A percentile compares a stretch with the other conserved stretches of the same genome.
Conservation (phyloP, 2,329 filamentous ascomycete genomes). For the Anisogramma anomala region DNA sequence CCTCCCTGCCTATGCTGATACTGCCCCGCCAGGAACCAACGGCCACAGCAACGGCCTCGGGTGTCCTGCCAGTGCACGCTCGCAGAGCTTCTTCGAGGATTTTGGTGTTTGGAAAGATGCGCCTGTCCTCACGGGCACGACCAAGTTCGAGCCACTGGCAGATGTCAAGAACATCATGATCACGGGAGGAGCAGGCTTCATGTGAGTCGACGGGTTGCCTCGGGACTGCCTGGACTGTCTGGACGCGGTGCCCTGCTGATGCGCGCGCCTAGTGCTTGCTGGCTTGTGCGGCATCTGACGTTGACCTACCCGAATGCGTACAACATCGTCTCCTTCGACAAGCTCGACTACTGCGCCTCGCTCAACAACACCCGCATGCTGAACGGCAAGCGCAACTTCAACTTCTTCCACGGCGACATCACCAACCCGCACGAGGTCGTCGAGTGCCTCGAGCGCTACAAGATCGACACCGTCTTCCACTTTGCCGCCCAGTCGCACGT, state of each 20-base stretch:
- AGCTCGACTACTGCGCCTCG: slow-evolving; percentile 71
- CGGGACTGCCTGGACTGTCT: too few relatives aligned
- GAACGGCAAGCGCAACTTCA: slow-evolving; percentile 58
- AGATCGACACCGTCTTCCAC: slow-evolving; percentile 71
- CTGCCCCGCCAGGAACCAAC: not conserved
- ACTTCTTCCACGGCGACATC: slow-evolving; percentile 69
- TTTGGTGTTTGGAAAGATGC: slow-evolving; percentile 60
- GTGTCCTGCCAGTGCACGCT: slow-evolving; percentile 17
- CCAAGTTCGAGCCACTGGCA: slow-evolving; percentile 55
- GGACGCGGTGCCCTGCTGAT: too few relatives aligned
- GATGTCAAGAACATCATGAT: slow-evolving; percentile 73
- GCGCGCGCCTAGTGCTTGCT: slow-evolving; percentile 53
- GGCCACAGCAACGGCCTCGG: not conserved
- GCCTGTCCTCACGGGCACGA: slow-evolving; percentile 56
- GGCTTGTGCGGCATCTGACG: slow-evolving; percentile 68
- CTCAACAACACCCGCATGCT: slow-evolving; percentile 67
- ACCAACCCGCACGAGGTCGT: slow-evolving; percentile 60
- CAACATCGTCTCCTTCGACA: slow-evolving; percentile 74
- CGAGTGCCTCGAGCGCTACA: slow-evolving; percentile 56
- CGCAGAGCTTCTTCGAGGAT: slow-evolving; percentile 41
- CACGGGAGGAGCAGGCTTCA: slow-evolving; percentile 76
- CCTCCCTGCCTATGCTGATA: too few relatives aligned
- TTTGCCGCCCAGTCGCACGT: slow-evolving; percentile 82
- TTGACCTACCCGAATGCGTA: slow-evolving; percentile 63
- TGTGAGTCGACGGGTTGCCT: too few relatives aligned